phyloP scores from a whole-genome alignment of 2,329 filamentous ascomycete species.

The Trichothecium roseum region DNA sequence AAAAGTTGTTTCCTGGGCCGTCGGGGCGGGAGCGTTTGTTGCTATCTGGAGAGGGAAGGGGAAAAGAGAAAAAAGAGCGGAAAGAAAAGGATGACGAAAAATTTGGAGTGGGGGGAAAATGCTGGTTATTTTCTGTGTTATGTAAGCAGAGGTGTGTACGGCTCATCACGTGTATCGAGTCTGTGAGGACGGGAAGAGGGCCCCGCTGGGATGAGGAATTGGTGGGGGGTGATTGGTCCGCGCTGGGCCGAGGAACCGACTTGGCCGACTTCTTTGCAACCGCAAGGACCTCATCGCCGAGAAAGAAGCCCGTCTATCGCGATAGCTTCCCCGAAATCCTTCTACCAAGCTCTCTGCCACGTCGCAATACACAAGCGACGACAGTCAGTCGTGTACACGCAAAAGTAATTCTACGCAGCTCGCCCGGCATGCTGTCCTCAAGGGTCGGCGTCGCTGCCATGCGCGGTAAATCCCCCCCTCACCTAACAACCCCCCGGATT shows the following conservation, averaged over 20 bases:
- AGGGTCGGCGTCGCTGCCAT: slow-evolving; percentile 48
- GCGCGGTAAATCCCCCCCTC: slow-evolving; percentile 36
- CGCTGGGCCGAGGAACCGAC: slow-evolving; percentile 33
- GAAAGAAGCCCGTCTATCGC: too few relatives aligned
- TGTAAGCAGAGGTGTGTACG: slow-evolving; percentile 2
- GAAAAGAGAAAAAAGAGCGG: slow-evolving; percentile 18
- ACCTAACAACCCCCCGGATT: too few relatives aligned
- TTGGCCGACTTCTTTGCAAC: slow-evolving; percentile 1
- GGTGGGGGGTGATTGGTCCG: slow-evolving; percentile 24
- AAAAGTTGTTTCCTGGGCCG: background rate
- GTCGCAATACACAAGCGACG: too few relatives aligned
- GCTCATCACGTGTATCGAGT: slow-evolving; percentile 12
- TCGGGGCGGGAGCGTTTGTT: slow-evolving; percentile 33
- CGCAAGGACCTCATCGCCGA: too few relatives aligned
- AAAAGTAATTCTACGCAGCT: too few relatives aligned
- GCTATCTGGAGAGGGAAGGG: slow-evolving; percentile 36
- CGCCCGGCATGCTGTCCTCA: slow-evolving; percentile 41
- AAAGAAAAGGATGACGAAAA: slow-evolving; percentile 4
- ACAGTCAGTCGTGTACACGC: too few relatives aligned
- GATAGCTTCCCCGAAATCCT: too few relatives aligned
- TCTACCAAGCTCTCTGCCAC: too few relatives aligned
- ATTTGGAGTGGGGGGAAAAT: slow-evolving; percentile 6
- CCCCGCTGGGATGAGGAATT: slow-evolving; percentile 32
- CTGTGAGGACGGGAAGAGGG: too few relatives aligned
- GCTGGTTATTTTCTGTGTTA: slow-evolving; percentile 2